phyloP scores from a whole-genome alignment of 1,139 yeast species.

The Arxiozyma slooffiae region DNA sequence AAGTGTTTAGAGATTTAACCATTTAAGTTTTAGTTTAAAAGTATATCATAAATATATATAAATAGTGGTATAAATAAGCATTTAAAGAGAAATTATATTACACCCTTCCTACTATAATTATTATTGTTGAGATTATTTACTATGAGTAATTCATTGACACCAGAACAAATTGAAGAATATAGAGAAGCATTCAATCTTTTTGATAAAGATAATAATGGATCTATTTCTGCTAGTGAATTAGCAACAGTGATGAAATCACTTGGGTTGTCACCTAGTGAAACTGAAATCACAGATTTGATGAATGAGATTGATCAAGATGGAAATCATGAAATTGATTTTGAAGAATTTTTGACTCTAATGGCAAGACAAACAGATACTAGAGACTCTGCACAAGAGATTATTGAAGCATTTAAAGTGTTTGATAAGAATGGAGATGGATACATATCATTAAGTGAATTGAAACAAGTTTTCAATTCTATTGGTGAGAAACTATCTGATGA shows the following conservation, averaged over 20 bases:
- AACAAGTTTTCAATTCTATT: constrained; percentile 91
- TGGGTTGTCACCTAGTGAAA: constrained; percentile 94
- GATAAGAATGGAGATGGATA: constrained; percentile 87
- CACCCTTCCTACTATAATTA: not conserved
- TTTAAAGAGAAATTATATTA: not conserved
- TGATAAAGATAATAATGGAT: constrained; percentile 93
- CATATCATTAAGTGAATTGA: constrained; percentile 90
- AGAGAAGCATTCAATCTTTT: constrained; percentile 95
- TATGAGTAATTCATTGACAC: constrained; percentile 6
- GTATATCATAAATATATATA: no score
- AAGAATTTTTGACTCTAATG: constrained; percentile 56
- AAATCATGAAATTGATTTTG: constrained; percentile 89
- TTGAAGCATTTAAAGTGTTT: constrained; percentile 95
- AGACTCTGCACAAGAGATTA: constrained; percentile 92
- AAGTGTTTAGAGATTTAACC: no score
- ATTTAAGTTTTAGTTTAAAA: no score
- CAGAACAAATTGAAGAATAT: constrained; percentile 64
- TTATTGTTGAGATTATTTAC: not conserved
- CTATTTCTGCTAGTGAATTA: constrained; percentile 88
- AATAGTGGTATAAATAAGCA: not conserved
- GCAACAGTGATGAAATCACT: constrained; percentile 97
- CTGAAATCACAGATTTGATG: constrained; percentile 90
- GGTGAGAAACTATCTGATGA: constrained; percentile 94
- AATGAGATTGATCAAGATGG: constrained; percentile 94
- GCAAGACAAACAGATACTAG: constrained; percentile 94